These are phyloP conservation scores for Millerozyma miso DNA, from an alignment of 805 yeast genomes.

Conservation along the genomic window DNA sequence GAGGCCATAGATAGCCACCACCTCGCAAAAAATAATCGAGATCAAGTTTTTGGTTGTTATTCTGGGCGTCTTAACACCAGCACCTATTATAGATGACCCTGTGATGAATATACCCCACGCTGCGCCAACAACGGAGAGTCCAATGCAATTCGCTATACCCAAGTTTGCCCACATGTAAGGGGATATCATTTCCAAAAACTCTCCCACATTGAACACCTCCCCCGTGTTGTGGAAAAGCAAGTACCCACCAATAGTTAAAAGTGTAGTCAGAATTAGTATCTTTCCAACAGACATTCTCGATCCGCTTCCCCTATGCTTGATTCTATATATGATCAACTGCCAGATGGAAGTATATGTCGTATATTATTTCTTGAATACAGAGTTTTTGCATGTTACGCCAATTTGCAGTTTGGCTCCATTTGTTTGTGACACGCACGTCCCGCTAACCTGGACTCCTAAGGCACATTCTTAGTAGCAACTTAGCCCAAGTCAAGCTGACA, in stretches of 20 bases:
- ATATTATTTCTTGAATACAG: no score
- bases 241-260: constrained; percentile 45
- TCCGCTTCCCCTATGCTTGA: not conserved
- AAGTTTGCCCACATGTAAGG: constrained; percentile 97
- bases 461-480: no score
- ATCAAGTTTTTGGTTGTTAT: constrained; percentile 96
- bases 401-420: not conserved
- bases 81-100: constrained; percentile 92
- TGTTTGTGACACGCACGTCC: no score
- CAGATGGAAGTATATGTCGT: no score
- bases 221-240: constrained; percentile 90
- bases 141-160: constrained; percentile 89
- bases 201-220: constrained; percentile 86
- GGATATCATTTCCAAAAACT: constrained; percentile 75
- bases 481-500: no score
- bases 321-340: not conserved
- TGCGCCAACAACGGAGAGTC: constrained; percentile 93
- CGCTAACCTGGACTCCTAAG: no score
- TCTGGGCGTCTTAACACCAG: constrained; percentile 97
- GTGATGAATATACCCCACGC: constrained; percentile 99
- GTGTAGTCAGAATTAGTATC: constrained; percentile 26
- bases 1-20: constrained; percentile 96
- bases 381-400: not conserved
- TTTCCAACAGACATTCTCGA: constrained; percentile 6
- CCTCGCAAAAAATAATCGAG: constrained; percentile 97